These are phyloP conservation scores for Leptographium wingfieldii DNA, from an alignment of 2,329 filamentous ascomycete genomes.

Conservation along the genomic window DNA sequence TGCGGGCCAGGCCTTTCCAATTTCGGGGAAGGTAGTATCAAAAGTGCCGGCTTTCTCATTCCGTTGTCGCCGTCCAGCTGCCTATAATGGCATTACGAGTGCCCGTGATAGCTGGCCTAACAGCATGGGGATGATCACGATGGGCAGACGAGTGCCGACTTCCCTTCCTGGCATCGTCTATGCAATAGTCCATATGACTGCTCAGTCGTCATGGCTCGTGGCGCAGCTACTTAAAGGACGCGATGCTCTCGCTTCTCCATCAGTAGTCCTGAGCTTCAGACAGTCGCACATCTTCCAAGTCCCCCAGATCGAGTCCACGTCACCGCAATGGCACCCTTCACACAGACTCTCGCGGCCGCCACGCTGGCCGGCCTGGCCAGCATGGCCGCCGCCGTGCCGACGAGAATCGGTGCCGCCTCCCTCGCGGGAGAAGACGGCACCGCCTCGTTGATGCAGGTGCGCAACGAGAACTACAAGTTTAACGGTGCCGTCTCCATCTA, in stretches of 20 bases:
- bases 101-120: neutral
- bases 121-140: too few relatives aligned
- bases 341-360: slow-evolving; percentile 14
- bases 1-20: neutral
- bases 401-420: slow-evolving; percentile 9
- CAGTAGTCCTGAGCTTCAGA: too few relatives aligned
- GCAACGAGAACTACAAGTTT: slow-evolving; percentile 23
- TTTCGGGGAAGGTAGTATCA: neutral
- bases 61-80: neutral
- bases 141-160: too few relatives aligned
- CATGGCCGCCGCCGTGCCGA: slow-evolving; percentile 18
- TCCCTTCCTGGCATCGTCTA: too few relatives aligned
- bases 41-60: neutral
- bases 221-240: too few relatives aligned
- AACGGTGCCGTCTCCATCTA: slow-evolving; percentile 22
- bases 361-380: slow-evolving; percentile 13
- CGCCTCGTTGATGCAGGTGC: slow-evolving; percentile 26
- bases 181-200: too few relatives aligned
- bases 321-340: slow-evolving; percentile 5
- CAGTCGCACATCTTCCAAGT: too few relatives aligned
- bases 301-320: neutral
- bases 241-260: too few relatives aligned
- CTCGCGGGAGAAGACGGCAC: slow-evolving; percentile 22
- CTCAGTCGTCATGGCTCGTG: too few relatives aligned
- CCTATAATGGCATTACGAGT: neutral